Percentiles rank a stretch among this genome's conserved stretches.
Evolutionary conservation across 2,329 filamentous ascomycete species (phyloP).

Genomic region (Ophiostoma populinum): DNA sequence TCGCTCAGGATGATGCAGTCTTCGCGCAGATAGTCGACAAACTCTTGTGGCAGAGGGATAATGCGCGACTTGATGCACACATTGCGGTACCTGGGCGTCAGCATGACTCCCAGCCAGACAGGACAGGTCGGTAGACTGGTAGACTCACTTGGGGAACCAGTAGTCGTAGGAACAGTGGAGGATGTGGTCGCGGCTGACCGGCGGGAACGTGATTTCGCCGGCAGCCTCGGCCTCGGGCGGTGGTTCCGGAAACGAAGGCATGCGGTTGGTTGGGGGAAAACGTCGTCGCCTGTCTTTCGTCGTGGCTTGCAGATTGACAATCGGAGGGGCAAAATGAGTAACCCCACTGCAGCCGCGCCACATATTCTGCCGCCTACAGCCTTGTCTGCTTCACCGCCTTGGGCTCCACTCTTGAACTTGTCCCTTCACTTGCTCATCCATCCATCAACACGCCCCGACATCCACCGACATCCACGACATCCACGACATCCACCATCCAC

Average conservation of each 20-base stretch:
- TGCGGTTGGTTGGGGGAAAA: too few relatives aligned
- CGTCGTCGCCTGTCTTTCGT: too few relatives aligned
- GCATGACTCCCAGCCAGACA: too few relatives aligned
- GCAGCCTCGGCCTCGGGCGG: slow-evolving; percentile 2
- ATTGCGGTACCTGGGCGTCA: slow-evolving; percentile 45
- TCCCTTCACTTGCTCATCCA: neutral
- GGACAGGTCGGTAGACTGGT: too few relatives aligned
- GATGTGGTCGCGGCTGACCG: slow-evolving; percentile 72
- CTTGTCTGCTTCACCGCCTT: neutral
- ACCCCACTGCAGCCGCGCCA: too few relatives aligned
- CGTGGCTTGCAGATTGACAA: too few relatives aligned
- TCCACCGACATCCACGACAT: neutral
- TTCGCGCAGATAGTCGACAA: slow-evolving; percentile 73
- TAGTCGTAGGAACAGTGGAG: slow-evolving; percentile 85
- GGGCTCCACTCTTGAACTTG: too few relatives aligned
- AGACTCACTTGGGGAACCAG: slow-evolving; percentile 64
- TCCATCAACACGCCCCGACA: too few relatives aligned
- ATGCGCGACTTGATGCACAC: slow-evolving; percentile 75
- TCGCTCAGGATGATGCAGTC: slow-evolving; percentile 83
- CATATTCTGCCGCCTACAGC: neutral
- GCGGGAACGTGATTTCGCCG: slow-evolving; percentile 50
- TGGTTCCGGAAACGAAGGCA: too few relatives aligned
- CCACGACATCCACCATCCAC: neutral
- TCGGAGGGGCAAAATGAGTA: too few relatives aligned
- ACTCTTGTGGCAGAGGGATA: slow-evolving; percentile 56